Percentiles rank a stretch among this genome's conserved stretches.
Conservation (phyloP, 2,329 filamentous ascomycete genomes). For the Polytolypa hystricis region DNA sequence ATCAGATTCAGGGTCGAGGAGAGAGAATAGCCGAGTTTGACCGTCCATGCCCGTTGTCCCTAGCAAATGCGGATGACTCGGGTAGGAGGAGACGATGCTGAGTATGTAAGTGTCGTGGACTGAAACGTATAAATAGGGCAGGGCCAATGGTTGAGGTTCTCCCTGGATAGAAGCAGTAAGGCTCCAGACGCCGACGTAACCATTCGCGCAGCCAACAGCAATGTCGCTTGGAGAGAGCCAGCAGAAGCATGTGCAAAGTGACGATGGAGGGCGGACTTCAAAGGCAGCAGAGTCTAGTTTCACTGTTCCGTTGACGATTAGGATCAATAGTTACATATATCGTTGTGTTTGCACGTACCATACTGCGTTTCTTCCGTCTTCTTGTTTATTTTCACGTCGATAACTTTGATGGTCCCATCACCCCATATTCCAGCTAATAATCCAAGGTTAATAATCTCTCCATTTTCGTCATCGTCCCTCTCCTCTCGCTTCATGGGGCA, state of each 20-base stretch:
- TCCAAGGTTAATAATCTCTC: constrained; percentile 31
- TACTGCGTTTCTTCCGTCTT: constrained; percentile 21
- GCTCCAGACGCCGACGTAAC: constrained; percentile 45
- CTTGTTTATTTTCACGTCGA: constrained; percentile 37
- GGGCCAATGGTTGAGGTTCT: constrained; percentile 10
- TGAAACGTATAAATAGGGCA: constrained; percentile 27
- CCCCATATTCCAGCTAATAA: constrained; percentile 47
- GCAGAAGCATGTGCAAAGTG: constrained; percentile 44
- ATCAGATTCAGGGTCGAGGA: constrained; percentile 38
- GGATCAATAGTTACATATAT: not conserved
- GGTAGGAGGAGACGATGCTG: constrained; percentile 39
- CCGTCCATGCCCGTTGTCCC: constrained; percentile 45
- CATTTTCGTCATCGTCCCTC: constrained; percentile 21
- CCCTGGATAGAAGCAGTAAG: constrained; percentile 17
- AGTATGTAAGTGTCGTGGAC: constrained; percentile 30
- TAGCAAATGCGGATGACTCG: constrained; percentile 42
- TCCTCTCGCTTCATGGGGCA: constrained; percentile 36
- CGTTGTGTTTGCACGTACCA: constrained; percentile 6
- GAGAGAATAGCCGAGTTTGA: constrained; percentile 43
- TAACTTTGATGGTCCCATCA: constrained; percentile 46
- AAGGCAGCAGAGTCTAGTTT: constrained; percentile 39
- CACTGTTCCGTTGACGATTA: constrained; percentile 18
- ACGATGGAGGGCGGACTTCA: constrained; percentile 37
- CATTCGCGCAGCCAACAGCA: constrained; percentile 45
- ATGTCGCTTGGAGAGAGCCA: constrained; percentile 48